Evolutionary conservation across 768 basidiomycete genomes (phyloP), one percentile per base, ranked within the genome.

Genomic region (Ramaria sp.): DNA sequence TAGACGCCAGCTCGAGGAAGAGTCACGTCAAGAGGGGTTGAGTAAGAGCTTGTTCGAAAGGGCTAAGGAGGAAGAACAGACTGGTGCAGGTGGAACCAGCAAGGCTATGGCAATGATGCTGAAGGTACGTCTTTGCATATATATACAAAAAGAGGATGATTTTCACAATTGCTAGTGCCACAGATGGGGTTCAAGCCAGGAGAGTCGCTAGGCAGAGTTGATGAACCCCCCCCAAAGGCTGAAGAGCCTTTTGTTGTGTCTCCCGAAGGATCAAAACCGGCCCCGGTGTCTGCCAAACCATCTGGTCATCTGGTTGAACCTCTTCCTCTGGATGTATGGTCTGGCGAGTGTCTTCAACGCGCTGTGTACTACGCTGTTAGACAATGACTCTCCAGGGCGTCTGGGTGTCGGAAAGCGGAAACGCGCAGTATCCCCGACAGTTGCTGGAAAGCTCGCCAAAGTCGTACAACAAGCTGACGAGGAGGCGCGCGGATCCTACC

Each of bases 91-190:
- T 42, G 69, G 73, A 53, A 75, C 78, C 43, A 91, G 80, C 72
- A 92, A 91, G 67, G 91, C 90, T 7, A 72, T 92, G 54, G 78
- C 80, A 15, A 91, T 93, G 74, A 93, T 93, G 91, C 82, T 87
- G 78, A 91, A 88, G 47, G 55, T 50, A 13, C 15, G 51, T 39
- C 17, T n/a, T 34, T 19, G 27, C 37, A 52, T 37, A 17, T 15
- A 12, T 34, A 37, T 34, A 19, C 31, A 38, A 12, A 31, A 15
- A 1, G 27, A 33, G 31, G 15, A n/a, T 19, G 15, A 4, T 13
- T 39, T 38, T 33, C 5, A 37, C 34, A 2, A 38, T 20, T 17
- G 20, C n/a, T 49, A 19, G 31, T 22, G 22, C 10, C 48, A 34
- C 20, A 57, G 72, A 92, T 92, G 91, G 91, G 91, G 0, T 93